Base-by-base conservation (phyloP, 371 early-diverging fungal genomes). In the Actinomortierella ambigua region DNA sequence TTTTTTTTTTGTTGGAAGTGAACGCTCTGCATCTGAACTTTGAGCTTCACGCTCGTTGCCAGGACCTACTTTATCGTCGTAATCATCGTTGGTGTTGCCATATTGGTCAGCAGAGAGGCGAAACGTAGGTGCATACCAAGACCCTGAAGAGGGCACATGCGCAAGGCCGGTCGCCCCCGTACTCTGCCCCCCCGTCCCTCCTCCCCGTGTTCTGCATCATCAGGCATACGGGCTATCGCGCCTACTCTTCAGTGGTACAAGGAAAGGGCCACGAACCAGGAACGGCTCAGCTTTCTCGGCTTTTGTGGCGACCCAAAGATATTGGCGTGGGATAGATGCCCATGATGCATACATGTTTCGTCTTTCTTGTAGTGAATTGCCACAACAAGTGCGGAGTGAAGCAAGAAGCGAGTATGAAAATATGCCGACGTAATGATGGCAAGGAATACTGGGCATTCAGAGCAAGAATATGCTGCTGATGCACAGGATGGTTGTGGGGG, bases 381-480 rank as follows among this genome's bases (percentile, higher is more conserved):
- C 61, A 2, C 53, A 29, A 47, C 27, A 26, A 46, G 46, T 59
- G 1, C 22, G 53, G 53, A 14, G 4, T 17, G 60, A 22, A 28
- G 53, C 53, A 28, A 53, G 29, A 2, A 39, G 18, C 48, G 49
- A 60, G 46, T 60, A 60, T 23, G 61, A n/a, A 53, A 17, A 34
- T 47, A 23, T 60, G 61, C 53, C 61, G 47, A 60, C 61, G 53
- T 27, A 60, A 60, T 29, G 54, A 60, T 48, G 61, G 54, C 53
- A 60, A 27, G 43, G 53, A 60, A 8, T 60, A 46, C 40, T 60
- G 61, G 54, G 61, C 61, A 22, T 60, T 54, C 27, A 46, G 48
- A 47, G 54, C 53, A 47, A 47, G n/a, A n/a, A n/a, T n/a, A n/a
- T n/a, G n/a, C n/a, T n/a, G n/a, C n/a, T n/a, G n/a, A n/a, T n/a